A percentile compares a stretch with the other conserved stretches of the same genome.
These are phyloP conservation scores for Bretschneidera sinensis DNA, from an alignment of 345 rosid genomes.

Conservation along the genomic window DNA sequence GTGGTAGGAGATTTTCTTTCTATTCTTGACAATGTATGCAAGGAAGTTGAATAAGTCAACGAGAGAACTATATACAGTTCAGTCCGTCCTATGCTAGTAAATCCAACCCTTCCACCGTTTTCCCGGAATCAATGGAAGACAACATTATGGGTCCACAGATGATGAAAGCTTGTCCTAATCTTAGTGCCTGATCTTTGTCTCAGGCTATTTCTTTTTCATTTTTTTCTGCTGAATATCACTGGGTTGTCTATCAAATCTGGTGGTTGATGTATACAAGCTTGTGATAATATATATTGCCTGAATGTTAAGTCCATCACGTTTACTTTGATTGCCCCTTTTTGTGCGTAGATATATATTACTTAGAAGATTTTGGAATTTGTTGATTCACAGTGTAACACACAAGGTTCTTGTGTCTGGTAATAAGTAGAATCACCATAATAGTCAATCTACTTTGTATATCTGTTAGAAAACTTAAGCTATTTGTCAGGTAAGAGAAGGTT, in stretches of 20 bases:
- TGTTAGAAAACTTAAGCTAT: no score
- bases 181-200: not conserved
- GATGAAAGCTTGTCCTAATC: conserved; percentile 29
- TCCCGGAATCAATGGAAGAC: conserved; percentile 36
- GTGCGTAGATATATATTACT: not conserved
- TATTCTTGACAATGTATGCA: conserved; percentile 86
- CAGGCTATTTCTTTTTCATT: conserved; percentile 1
- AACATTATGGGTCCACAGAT: conserved; percentile 32
- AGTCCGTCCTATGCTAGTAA: conserved; percentile 35
- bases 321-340: not conserved
- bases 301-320: not conserved
- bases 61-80: conserved; percentile 70
- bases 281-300: not conserved
- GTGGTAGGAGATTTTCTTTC: conserved; percentile 86
- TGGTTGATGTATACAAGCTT: not conserved
- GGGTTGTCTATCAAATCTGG: not conserved
- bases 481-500: no score
- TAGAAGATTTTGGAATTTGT: conserved; percentile 7
- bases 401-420: not conserved
- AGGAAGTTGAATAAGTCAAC: conserved; percentile 79
- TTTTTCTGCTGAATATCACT: not conserved
- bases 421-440: not conserved
- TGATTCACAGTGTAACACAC: conserved; percentile 4
- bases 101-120: conserved; percentile 36
- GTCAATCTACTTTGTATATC: not conserved